Conservation (phyloP, 2,329 filamentous ascomycete species). For the Fusarium proliferatum region DNA sequence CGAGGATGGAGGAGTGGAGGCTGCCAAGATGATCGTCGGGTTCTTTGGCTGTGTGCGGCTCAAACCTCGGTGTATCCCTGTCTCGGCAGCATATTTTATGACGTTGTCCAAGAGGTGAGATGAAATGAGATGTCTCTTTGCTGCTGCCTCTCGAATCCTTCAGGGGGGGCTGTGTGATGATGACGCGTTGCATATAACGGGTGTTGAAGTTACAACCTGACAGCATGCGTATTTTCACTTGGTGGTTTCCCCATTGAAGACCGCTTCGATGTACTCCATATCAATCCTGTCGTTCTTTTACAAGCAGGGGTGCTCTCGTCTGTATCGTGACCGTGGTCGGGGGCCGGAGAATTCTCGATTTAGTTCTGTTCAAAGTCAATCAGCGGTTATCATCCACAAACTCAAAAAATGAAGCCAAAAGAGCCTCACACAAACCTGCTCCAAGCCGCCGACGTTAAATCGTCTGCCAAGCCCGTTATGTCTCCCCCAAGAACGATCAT, state of each 20-base stretch:
- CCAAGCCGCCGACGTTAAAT: neutral
- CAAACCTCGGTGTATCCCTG: conserved; percentile 30
- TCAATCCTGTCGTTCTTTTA: rapidly evolving
- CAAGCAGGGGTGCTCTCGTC: neutral
- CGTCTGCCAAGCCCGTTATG: neutral
- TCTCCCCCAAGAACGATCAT: neutral
- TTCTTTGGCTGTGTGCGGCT: conserved; percentile 26
- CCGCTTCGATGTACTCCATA: rapidly evolving
- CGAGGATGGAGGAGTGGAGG: conserved; percentile 27
- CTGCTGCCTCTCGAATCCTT: conserved; percentile 9
- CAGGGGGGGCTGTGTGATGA: neutral
- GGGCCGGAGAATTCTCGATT: neutral
- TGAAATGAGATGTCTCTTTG: neutral
- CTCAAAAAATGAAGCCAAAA: neutral
- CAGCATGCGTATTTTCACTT: neutral
- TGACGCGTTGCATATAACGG: conserved; percentile 13
- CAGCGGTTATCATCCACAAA: neutral
- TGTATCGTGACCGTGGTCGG: rapidly evolving
- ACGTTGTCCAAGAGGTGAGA: conserved; percentile 32
- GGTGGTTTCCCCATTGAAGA: too few relatives aligned
- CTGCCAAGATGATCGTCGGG: conserved; percentile 38
- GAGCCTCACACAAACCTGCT: neutral
- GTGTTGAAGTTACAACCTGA: neutral
- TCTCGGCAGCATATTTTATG: conserved; percentile 27
- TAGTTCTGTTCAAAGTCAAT: neutral